Evolutionary conservation across 805 yeast species (phyloP).

Genomic region (Saccharomyces paradoxus): DNA sequence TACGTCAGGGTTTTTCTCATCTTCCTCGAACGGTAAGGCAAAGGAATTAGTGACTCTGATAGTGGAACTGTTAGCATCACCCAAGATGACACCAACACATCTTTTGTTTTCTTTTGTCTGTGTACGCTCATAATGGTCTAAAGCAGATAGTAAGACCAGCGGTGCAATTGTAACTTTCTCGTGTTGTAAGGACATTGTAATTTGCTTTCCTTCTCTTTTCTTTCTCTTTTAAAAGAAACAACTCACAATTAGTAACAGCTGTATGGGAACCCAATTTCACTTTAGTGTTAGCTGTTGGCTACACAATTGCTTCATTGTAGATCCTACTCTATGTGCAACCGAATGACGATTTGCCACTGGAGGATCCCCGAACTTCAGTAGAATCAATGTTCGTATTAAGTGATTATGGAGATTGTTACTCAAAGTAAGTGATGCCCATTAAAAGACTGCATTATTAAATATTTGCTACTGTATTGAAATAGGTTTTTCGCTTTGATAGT

Average conservation of each 20-base stretch:
- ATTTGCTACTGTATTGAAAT: background rate
- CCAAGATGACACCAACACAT: slow-evolving; percentile 89
- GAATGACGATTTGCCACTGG: background rate
- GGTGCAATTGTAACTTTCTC: slow-evolving; percentile 89
- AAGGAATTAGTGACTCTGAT: slow-evolving; percentile 83
- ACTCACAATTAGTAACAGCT: background rate
- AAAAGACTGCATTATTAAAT: background rate
- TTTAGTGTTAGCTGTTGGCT: background rate
- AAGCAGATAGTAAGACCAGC: slow-evolving; percentile 82
- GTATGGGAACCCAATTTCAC: background rate
- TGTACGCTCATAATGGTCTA: slow-evolving; percentile 89
- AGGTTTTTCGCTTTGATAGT: background rate
- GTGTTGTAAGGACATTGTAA: slow-evolving; percentile 11
- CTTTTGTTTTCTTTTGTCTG: slow-evolving; percentile 68
- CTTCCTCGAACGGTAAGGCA: slow-evolving; percentile 98
- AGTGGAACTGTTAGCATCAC: slow-evolving; percentile 50
- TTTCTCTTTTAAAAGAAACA: background rate
- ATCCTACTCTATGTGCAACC: background rate
- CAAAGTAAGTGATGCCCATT: background rate
- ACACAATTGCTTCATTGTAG: background rate
- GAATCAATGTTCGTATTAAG: background rate
- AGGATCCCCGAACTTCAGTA: background rate
- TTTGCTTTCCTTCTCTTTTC: background rate
- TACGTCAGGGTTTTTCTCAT: slow-evolving; percentile 79
- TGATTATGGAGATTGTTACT: background rate